These are phyloP conservation scores for Syzygium aromaticum DNA, from an alignment of 345 rosid species.

Conservation along the genomic window DNA sequence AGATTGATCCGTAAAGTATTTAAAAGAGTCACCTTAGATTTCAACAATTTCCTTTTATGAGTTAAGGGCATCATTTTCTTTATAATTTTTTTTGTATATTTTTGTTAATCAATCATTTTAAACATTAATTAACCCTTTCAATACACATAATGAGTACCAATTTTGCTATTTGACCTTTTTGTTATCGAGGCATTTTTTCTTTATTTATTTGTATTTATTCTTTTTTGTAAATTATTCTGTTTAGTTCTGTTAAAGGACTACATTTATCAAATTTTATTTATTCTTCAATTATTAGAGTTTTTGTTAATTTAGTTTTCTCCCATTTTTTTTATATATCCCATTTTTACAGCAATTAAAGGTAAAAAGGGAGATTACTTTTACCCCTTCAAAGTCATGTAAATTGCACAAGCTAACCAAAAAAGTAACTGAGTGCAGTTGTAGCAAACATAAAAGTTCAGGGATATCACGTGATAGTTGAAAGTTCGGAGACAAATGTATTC, in stretches of 20 bases:
- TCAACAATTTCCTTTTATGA: too few relatives aligned
- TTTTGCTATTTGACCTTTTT: neutral
- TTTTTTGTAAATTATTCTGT: too few relatives aligned
- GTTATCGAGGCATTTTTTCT: neutral
- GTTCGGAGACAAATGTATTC: neutral
- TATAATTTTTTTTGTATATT: too few relatives aligned
- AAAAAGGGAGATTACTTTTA: neutral
- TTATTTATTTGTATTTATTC: neutral
- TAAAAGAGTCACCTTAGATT: too few relatives aligned
- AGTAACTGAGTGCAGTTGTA: neutral
- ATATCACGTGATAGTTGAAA: too few relatives aligned
- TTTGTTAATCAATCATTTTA: neutral
- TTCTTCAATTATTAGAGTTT: too few relatives aligned
- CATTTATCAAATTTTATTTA: too few relatives aligned
- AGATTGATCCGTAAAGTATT: neutral
- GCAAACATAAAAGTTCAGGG: too few relatives aligned
- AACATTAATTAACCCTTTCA: neutral
- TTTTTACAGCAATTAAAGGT: neutral
- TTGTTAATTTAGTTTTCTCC: neutral
- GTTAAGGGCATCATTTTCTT: too few relatives aligned
- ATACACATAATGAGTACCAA: neutral
- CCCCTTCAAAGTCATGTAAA: neutral
- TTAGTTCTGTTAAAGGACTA: neutral
- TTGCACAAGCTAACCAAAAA: neutral
- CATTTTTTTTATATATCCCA: neutral